phyloP scores from a whole-genome alignment of 225 moss, liverwort and hornwort genomes.

The Sphagnum contortum region DNA sequence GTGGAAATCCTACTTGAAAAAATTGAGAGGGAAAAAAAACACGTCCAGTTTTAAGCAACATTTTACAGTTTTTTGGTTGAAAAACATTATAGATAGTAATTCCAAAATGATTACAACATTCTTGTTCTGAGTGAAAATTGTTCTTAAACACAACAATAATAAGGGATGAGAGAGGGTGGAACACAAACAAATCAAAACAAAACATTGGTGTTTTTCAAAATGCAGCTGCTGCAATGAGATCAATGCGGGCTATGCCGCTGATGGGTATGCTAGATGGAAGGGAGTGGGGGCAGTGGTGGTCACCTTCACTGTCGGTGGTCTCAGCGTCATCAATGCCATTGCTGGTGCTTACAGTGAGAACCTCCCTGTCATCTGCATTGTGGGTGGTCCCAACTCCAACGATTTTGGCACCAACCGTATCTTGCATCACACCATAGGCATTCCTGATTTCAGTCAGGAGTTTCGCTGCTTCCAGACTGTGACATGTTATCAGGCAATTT shows the following conservation, averaged over 20 bases:
- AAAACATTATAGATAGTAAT: too few relatives aligned
- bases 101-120: too few relatives aligned
- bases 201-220: too few relatives aligned
- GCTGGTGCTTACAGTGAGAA: conserved; percentile 66
- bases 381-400: conserved; percentile 49
- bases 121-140: too few relatives aligned
- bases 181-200: too few relatives aligned
- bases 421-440: conserved; percentile 49
- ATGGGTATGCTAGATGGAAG: conserved; percentile 58
- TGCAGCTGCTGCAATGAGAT: conserved; percentile 52
- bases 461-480: conserved; percentile 54
- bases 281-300: conserved; percentile 58
- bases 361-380: conserved; percentile 55
- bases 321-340: conserved; percentile 54
- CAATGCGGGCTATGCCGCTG: conserved; percentile 56
- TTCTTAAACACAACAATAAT: too few relatives aligned
- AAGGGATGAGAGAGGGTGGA: too few relatives aligned
- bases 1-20: too few relatives aligned
- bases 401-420: conserved; percentile 52
- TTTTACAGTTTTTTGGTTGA: too few relatives aligned
- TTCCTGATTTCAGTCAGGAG: conserved; percentile 52
- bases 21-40: too few relatives aligned
- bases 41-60: too few relatives aligned
- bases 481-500: conserved; percentile 40
- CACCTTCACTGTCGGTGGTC: conserved; percentile 57